Percentiles rank a stretch among this genome's conserved stretches.
These are phyloP conservation scores for Phanerodontia chrysosporium DNA, from an alignment of 768 basidiomycete species.

Conservation along the genomic window DNA sequence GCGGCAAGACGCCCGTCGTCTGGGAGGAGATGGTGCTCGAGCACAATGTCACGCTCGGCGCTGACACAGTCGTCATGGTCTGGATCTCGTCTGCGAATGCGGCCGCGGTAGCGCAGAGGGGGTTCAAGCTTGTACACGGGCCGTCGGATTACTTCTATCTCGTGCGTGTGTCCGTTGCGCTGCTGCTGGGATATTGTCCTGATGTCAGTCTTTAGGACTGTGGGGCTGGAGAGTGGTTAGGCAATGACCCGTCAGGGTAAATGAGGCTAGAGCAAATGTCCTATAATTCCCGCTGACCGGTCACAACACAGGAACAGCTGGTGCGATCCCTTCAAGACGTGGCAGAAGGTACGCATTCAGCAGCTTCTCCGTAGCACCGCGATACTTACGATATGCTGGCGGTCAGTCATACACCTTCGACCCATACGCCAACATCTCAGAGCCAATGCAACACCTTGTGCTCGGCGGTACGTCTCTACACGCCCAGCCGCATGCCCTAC, in stretches of 20 bases:
- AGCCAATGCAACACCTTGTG: conserved; percentile 47
- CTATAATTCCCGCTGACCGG: no score
- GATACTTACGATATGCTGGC: conserved; percentile 15
- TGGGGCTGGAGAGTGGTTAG: conserved; percentile 71
- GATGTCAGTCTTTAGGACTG: conserved; percentile 43
- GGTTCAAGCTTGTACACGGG: conserved; percentile 61
- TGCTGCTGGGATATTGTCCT: background rate
- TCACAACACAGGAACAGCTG: conserved; percentile 56
- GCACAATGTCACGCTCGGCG: conserved; percentile 32
- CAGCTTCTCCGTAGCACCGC: conserved; percentile 1
- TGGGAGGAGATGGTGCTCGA: conserved; percentile 39
- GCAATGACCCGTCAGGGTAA: conserved; percentile 39
- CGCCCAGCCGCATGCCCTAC: background rate
- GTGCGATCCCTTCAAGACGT: conserved; percentile 80
- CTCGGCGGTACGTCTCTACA: conserved; percentile 49
- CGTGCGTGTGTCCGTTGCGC: conserved; percentile 25
- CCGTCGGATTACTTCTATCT: conserved; percentile 80
- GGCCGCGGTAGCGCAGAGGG: conserved; percentile 53
- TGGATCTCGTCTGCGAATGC: conserved; percentile 71
- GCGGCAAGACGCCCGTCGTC: conserved; percentile 47
- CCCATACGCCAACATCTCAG: conserved; percentile 52
- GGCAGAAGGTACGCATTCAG: conserved; percentile 53
- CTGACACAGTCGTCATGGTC: conserved; percentile 55
- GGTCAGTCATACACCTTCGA: conserved; percentile 63
- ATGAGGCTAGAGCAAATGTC: background rate